A percentile compares a stretch with the other conserved stretches of the same genome.
Conservation (phyloP, 345 rosid species). For the Murraya paniculata region DNA sequence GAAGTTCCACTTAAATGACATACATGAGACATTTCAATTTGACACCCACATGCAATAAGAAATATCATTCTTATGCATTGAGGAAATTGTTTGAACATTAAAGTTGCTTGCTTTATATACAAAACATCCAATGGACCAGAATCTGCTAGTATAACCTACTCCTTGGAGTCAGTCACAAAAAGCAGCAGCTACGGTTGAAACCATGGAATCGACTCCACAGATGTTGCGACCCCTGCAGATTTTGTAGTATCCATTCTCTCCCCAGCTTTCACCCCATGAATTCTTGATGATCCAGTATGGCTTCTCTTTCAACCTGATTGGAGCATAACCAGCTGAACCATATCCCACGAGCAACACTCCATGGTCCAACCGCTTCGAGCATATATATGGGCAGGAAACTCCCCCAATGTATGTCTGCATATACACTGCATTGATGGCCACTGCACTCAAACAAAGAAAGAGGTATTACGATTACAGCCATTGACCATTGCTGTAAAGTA, state of each 20-base stretch:
- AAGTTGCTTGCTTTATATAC: slow-evolving; percentile 18
- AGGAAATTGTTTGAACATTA: background rate
- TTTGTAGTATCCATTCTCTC: slow-evolving; percentile 83
- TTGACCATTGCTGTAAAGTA: too few relatives aligned
- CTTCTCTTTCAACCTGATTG: slow-evolving; percentile 81
- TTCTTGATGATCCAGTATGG: slow-evolving; percentile 93
- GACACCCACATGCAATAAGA: slow-evolving; percentile 5
- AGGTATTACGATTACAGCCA: background rate
- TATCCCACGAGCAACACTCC: slow-evolving; percentile 90
- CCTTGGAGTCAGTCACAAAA: slow-evolving; percentile 20
- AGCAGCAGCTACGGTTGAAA: slow-evolving; percentile 82
- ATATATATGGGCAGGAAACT: slow-evolving; percentile 85
- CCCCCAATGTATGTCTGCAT: slow-evolving; percentile 96
- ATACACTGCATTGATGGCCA: slow-evolving; percentile 80
- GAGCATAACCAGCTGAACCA: slow-evolving; percentile 79
- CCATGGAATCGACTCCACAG: slow-evolving; percentile 92
- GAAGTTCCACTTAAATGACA: background rate
- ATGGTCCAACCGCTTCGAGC: slow-evolving; percentile 75
- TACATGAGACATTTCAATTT: background rate
- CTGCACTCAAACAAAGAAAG: slow-evolving; percentile 34
- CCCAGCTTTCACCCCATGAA: slow-evolving; percentile 92
- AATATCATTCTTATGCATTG: slow-evolving; percentile 16
- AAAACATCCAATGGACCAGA: background rate
- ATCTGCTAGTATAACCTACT: background rate
- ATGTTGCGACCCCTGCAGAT: slow-evolving; percentile 83